These are phyloP conservation scores for Auriculariales sp. DNA, from an alignment of 768 basidiomycete genomes.

Conservation along the genomic window DNA sequence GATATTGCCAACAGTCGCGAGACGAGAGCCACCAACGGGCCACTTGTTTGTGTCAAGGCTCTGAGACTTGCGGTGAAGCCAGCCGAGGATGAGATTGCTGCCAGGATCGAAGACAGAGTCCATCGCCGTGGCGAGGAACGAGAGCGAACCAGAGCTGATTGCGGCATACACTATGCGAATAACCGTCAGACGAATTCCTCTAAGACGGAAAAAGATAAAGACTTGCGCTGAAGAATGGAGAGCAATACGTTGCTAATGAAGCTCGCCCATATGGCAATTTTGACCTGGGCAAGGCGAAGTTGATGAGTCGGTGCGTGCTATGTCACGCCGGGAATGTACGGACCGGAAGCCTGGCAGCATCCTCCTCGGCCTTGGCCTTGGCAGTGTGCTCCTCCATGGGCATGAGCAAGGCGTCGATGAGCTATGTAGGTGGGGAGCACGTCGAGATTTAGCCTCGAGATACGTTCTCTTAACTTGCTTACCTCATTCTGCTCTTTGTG, in stretches of 20 bases:
- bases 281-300: conserved; percentile 36
- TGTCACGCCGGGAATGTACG: conserved; percentile 9
- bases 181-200: neutral
- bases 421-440: conserved; percentile 27
- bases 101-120: conserved; percentile 79
- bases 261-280: conserved; percentile 77
- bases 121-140: conserved; percentile 78
- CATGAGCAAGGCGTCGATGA: conserved; percentile 78
- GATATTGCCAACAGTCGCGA: conserved; percentile 83
- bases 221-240: conserved; percentile 55
- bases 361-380: conserved; percentile 61
- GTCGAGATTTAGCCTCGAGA: conserved; percentile 6
- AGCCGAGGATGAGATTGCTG: conserved; percentile 69
- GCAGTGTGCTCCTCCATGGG: conserved; percentile 80
- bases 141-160: conserved; percentile 66
- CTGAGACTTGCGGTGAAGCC: conserved; percentile 59
- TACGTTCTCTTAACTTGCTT: conserved; percentile 9
- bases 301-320: neutral
- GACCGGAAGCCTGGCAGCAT: conserved; percentile 52
- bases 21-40: conserved; percentile 83
- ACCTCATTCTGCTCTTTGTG: conserved; percentile 65
- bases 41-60: conserved; percentile 70
- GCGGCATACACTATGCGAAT: conserved; percentile 71
- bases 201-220: neutral
- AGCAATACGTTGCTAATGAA: conserved; percentile 63